These are phyloP conservation scores for Plectosphaerella plurivora DNA, from an alignment of 2,329 filamentous ascomycete species.

Conservation along the genomic window DNA sequence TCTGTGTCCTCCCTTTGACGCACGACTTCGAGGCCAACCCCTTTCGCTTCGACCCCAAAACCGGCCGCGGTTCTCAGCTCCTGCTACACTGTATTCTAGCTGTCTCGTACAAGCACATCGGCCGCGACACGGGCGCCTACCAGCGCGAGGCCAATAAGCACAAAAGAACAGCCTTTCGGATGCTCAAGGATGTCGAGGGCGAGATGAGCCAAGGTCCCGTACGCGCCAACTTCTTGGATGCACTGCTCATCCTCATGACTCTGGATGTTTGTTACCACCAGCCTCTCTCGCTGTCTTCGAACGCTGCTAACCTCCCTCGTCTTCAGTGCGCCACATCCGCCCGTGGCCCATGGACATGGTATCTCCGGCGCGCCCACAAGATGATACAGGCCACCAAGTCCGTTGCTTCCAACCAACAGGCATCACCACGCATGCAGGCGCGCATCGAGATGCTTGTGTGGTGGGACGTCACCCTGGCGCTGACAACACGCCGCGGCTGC, in stretches of 20 bases:
- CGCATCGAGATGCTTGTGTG: conserved; percentile 25
- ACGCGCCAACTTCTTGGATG: conserved; percentile 18
- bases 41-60: conserved; percentile 19
- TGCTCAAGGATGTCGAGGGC: conserved; percentile 14
- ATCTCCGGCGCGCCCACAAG: conserved; percentile 18
- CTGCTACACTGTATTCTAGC: conserved; percentile 26
- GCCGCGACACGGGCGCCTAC: conserved; percentile 17
- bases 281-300: background rate
- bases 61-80: conserved; percentile 17
- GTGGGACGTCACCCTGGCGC: conserved; percentile 27
- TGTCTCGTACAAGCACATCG: conserved; percentile 21
- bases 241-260: conserved; percentile 24
- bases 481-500: conserved; percentile 22
- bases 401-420: conserved; percentile 2
- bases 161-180: conserved; percentile 16
- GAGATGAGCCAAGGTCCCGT: background rate
- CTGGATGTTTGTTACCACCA: conserved; percentile 19
- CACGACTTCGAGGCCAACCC: conserved; percentile 24
- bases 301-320: background rate
- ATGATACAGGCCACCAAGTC: conserved; percentile 17
- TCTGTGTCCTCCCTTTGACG: conserved; percentile 26
- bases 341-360: conserved; percentile 21
- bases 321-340: conserved; percentile 25
- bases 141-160: conserved; percentile 15
- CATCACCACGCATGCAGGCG: conserved; percentile 17